These are phyloP conservation scores for Colletotrichum coccodes DNA, from an alignment of 2,329 filamentous ascomycete genomes.

Conservation along the genomic window DNA sequence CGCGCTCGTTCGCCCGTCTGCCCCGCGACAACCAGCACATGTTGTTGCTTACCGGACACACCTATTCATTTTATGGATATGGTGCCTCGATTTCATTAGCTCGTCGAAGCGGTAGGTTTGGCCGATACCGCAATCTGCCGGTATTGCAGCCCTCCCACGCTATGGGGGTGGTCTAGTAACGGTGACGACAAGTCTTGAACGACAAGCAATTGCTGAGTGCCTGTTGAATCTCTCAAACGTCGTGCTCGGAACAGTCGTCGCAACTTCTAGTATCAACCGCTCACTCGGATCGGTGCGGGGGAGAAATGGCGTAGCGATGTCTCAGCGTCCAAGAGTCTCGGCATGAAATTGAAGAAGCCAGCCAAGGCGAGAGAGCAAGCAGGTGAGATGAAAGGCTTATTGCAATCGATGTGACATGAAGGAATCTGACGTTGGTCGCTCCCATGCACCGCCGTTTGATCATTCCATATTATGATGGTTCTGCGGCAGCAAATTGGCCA, in stretches of 20 bases:
- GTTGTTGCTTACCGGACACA: background rate
- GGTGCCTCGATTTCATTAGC: background rate
- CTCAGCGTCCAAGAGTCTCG: background rate
- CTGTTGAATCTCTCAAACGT: background rate
- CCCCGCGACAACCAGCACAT: background rate
- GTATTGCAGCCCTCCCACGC: background rate
- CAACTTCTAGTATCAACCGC: background rate
- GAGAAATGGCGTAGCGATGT: background rate
- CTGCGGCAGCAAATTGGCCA: too few relatives aligned
- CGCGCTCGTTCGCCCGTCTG: background rate
- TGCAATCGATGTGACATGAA: background rate
- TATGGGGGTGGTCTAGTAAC: background rate
- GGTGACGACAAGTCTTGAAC: background rate
- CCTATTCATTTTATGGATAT: background rate
- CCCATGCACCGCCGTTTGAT: background rate
- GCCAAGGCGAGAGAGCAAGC: background rate
- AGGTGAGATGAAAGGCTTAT: slow-evolving; percentile 11
- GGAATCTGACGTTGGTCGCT: background rate
- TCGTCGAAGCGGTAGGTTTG: background rate
- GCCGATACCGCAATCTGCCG: background rate
- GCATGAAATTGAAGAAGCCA: background rate
- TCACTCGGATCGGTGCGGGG: slow-evolving; percentile 15
- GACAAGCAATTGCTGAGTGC: background rate
- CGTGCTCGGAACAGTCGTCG: background rate
- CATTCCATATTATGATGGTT: slow-evolving; percentile 6